Conservation (phyloP, 2,329 filamentous ascomycete genomes). For the Lachnellula hyalina region DNA sequence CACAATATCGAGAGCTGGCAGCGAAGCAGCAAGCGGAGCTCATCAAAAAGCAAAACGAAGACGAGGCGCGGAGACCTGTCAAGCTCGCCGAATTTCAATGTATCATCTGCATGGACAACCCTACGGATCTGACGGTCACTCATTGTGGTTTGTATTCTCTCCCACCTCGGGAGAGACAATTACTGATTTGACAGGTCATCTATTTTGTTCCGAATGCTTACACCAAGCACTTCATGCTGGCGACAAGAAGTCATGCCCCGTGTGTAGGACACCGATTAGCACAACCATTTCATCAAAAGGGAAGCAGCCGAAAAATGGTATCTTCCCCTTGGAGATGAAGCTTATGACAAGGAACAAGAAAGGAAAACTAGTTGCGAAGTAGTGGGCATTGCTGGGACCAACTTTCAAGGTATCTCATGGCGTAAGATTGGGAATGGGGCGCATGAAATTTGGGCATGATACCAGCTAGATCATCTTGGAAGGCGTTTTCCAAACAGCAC, state of each 20-base stretch:
- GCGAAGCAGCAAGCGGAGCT: conserved; percentile 25
- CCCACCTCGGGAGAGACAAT: conserved; percentile 4
- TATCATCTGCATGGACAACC: conserved; percentile 63
- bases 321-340: conserved; percentile 57
- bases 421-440: not conserved
- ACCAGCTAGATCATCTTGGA: not conserved
- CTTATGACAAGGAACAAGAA: conserved; percentile 52
- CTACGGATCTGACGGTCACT: conserved; percentile 53
- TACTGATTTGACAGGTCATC: conserved; percentile 44
- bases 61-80: conserved; percentile 43
- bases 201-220: conserved; percentile 60
- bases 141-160: conserved; percentile 53
- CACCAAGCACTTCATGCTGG: conserved; percentile 56
- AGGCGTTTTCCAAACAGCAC: not conserved
- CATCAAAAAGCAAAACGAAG: conserved; percentile 36
- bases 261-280: conserved; percentile 57
- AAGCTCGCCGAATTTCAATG: conserved; percentile 55
- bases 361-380: conserved; percentile 38
- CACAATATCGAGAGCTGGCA: conserved; percentile 24
- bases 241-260: conserved; percentile 54
- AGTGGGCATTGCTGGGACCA: not conserved
- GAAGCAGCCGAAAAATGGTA: conserved; percentile 38
- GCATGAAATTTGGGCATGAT: not conserved
- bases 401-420: not conserved
- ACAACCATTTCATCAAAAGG: conserved; percentile 38